phyloP scores from a whole-genome alignment of 179 eudicot genomes.

The Patellifolia procumbens region DNA sequence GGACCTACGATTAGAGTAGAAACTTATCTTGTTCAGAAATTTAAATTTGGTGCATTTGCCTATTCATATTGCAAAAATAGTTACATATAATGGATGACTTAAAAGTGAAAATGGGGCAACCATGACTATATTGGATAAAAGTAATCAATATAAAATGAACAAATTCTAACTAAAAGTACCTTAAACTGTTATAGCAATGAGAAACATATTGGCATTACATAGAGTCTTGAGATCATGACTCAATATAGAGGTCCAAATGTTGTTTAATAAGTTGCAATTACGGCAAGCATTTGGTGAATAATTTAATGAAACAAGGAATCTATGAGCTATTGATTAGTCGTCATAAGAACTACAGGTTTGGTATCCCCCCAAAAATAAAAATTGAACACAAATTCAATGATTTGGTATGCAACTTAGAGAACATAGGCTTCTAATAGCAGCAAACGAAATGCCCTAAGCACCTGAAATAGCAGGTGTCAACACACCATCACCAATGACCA shows the following conservation, averaged over 20 bases:
- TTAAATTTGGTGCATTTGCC: neutral
- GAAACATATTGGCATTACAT: neutral
- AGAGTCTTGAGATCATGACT: neutral
- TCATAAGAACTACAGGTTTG: neutral
- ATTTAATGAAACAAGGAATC: neutral
- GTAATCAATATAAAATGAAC: neutral
- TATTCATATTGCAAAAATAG: neutral
- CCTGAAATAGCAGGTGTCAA: constrained; percentile 98
- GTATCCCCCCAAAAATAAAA: neutral
- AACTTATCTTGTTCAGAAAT: neutral
- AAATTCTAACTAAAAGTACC: neutral
- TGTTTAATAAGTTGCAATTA: neutral
- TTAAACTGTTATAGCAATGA: neutral
- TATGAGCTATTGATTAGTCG: neutral
- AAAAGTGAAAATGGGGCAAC: neutral
- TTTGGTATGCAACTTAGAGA: neutral
- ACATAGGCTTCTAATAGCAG: neutral
- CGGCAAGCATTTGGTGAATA: neutral
- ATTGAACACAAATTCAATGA: neutral
- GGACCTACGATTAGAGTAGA: too few relatives aligned
- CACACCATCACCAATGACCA: constrained; percentile 97
- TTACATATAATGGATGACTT: neutral
- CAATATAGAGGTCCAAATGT: neutral
- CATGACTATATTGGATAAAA: neutral
- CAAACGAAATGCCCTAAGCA: constrained; percentile 24